Conservation (phyloP, 2,329 filamentous ascomycete species). For the Colletotrichum tropicale region DNA sequence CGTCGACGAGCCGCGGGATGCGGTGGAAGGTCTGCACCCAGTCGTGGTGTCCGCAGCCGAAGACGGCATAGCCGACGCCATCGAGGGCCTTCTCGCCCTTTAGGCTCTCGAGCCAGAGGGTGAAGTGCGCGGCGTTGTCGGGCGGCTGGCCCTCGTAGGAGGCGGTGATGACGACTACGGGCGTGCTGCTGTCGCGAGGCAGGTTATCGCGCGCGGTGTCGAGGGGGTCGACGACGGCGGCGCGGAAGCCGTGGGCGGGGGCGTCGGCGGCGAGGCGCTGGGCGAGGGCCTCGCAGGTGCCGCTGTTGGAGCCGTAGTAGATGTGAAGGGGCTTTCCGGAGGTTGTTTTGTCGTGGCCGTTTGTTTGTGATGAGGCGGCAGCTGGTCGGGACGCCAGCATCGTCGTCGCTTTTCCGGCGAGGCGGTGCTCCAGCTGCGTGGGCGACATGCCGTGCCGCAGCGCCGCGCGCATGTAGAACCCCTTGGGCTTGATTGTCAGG, state of each 20-base stretch:
- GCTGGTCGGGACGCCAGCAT: not conserved
- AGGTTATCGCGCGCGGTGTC: constrained; percentile 63
- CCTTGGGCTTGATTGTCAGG: constrained; percentile 65
- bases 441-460: constrained; percentile 47
- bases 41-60: constrained; percentile 66
- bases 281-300: constrained; percentile 71
- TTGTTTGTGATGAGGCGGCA: not conserved
- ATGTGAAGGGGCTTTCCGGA: constrained; percentile 55
- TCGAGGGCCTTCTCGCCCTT: constrained; percentile 48
- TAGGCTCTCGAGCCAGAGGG: constrained; percentile 63
- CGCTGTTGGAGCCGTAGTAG: constrained; percentile 71
- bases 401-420: constrained; percentile 35
- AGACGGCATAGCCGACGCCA: constrained; percentile 67
- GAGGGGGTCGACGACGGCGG: constrained; percentile 53
- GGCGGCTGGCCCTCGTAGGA: constrained; percentile 75
- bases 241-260: constrained; percentile 56
- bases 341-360: constrained; percentile 4
- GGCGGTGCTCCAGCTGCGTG: constrained; percentile 47
- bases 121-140: constrained; percentile 71
- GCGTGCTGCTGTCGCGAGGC: constrained; percentile 50
- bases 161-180: constrained; percentile 67
- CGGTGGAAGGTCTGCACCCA: constrained; percentile 69
- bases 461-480: constrained; percentile 62
- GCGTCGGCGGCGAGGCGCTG: constrained; percentile 63
- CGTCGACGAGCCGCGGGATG: constrained; percentile 68